Base-by-base conservation (phyloP, 352 stramenopile genomes). In the Phytophthora nicotianae region DNA sequence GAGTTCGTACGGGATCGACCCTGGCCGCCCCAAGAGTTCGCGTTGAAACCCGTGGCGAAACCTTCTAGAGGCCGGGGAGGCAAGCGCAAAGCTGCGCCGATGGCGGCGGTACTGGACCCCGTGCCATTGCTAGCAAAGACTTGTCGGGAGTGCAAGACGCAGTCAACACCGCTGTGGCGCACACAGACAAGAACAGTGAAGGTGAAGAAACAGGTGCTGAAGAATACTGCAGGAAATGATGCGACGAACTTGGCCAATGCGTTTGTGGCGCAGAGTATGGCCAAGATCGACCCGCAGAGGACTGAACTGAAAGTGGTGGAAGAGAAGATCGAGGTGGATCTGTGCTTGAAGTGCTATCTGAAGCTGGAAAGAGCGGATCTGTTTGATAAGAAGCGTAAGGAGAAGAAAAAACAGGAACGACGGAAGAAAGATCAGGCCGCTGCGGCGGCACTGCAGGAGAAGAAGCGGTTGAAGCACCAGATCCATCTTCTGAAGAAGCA, bases 1-100 rank as follows among this genome's bases (percentile, higher is more conserved):
- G 62, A 82, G 37, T 74, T 68, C 27, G 74, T 86, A 35, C 83
- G 83, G 17, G 83, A 93, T 5, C 83, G 83, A 4, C 54, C 72
- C 21, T 96, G 87, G 87, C 87, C 87, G 19, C 87, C 87, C 0
- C 77, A 74, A 23, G 87, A 92, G 60, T 92, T 93, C 58, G 71
- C 79, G 35, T 58, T 84, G n/a, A 91, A 91, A 55, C 67, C 72
- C 2, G 64, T 72, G 17, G 33, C 52, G 5, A 89, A 89, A 51
- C 68, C 80, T 0, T 69, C 68, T 32, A 64, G 73, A 24, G 72
- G 50, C 14, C 70, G 74, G 26, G 71, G 62, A n/a, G 79, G 77
- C 38, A 90, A 90, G 65, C 78, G 79, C 49, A 93, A 92, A 70
- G 75, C 70, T 29, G 56, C 70, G 20, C 74, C 69, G 5, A 82